phyloP scores from a whole-genome alignment of 768 basidiomycete genomes.

The Ramaria rubella region DNA sequence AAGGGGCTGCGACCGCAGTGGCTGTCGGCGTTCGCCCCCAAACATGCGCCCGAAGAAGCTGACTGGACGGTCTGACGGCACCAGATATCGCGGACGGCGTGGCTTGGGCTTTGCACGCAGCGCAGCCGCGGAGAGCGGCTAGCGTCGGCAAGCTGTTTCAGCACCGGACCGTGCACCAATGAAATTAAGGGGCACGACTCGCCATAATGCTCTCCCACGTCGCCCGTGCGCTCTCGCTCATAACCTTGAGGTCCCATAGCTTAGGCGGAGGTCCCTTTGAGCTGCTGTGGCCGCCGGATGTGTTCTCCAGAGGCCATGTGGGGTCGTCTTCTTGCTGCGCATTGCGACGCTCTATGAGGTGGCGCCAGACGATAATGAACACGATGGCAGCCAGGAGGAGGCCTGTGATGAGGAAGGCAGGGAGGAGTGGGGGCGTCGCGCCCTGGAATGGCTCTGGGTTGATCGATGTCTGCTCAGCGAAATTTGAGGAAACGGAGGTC shows the following conservation, averaged over 20 bases:
- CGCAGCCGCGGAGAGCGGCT: slow-evolving; percentile 8
- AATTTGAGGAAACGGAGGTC: not conserved
- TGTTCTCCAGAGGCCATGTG: not conserved
- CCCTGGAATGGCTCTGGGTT: not conserved
- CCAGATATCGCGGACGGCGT: slow-evolving; percentile 4
- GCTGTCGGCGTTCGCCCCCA: not conserved
- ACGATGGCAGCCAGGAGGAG: slow-evolving; percentile 46
- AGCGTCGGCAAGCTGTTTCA: not conserved
- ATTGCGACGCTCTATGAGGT: slow-evolving; percentile 17
- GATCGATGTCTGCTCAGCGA: not conserved
- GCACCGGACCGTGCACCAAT: not conserved
- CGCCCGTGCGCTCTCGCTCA: slow-evolving; percentile 5
- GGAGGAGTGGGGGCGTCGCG: slow-evolving; percentile 46
- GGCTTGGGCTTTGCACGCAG: not conserved
- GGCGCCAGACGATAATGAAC: slow-evolving; percentile 11
- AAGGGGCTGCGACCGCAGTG: not conserved
- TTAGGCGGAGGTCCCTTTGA: slow-evolving; percentile 9
- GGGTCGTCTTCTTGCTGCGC: not conserved
- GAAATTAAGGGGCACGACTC: slow-evolving; percentile 14
- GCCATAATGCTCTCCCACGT: slow-evolving; percentile 40
- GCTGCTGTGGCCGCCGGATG: slow-evolving; percentile 1
- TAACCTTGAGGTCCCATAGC: slow-evolving; percentile 10
- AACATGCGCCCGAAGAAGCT: slow-evolving; percentile 9
- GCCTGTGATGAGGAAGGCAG: slow-evolving; percentile 54
- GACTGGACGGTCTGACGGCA: slow-evolving; percentile 6